These are phyloP conservation scores for Apophysomyces ossiformis DNA, from an alignment of 371 early-diverging fungal genomes.

Conservation along the genomic window DNA sequence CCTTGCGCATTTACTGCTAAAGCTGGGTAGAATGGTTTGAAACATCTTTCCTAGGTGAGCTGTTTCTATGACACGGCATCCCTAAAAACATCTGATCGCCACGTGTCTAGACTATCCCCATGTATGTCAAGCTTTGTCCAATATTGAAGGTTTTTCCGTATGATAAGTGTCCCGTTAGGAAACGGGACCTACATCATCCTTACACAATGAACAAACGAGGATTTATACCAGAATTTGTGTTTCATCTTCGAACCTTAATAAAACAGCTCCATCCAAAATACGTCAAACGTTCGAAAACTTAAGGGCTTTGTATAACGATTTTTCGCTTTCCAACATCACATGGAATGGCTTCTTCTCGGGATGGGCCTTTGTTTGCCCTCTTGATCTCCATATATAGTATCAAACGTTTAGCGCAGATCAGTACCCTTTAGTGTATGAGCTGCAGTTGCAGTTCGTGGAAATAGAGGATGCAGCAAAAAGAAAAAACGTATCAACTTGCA, in stretches of 20 bases:
- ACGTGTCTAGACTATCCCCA: conserved; percentile 1
- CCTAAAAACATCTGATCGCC: conserved; percentile 8
- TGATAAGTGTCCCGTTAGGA: conserved; percentile 1
- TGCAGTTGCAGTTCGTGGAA: background rate
- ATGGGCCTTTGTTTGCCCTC: too few species aligned
- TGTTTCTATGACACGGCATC: background rate
- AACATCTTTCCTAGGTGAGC: background rate
- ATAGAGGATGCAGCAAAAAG: background rate
- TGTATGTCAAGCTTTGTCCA: conserved; percentile 3
- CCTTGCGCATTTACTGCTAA: background rate
- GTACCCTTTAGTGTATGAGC: conserved; percentile 2
- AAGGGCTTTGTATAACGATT: background rate
- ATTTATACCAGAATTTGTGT: background rate
- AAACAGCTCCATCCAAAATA: background rate
- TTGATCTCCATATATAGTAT: background rate
- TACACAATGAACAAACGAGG: conserved; percentile 6
- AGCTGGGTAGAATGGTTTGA: background rate
- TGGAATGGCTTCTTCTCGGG: background rate
- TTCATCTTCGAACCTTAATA: conserved; percentile 4
- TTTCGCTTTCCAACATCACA: background rate
- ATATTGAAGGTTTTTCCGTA: conserved; percentile 1
- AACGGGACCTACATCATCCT: conserved; percentile 10
- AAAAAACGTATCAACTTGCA: too few species aligned
- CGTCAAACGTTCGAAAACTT: conserved; percentile 1
- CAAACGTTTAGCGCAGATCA: conserved; percentile 1